These are phyloP conservation scores for Asterophora lycoperdoides DNA, from an alignment of 768 basidiomycete genomes.

Conservation along the genomic window DNA sequence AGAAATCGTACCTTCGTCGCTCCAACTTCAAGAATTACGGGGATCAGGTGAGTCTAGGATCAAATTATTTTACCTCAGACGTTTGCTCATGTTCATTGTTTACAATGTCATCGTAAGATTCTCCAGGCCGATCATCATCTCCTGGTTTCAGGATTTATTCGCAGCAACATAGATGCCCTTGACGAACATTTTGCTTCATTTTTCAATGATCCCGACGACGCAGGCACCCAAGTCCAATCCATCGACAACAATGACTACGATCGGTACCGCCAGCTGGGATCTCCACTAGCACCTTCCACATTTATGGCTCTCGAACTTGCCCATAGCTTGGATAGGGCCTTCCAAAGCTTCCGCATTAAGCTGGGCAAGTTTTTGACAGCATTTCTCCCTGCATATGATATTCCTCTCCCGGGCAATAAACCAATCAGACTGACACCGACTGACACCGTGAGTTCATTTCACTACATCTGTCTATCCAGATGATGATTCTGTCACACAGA, in stretches of 20 bases:
- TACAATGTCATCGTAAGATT: conserved; percentile 1
- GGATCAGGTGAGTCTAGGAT: conserved; percentile 23
- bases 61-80: no score
- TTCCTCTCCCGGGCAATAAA: no score
- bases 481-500: no score
- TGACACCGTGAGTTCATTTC: background rate
- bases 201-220: background rate
- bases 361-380: no score
- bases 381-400: no score
- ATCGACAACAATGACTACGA: background rate
- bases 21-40: conserved; percentile 33
- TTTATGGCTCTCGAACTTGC: background rate
- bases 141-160: conserved; percentile 1
- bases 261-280: background rate
- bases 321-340: background rate
- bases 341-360: background rate
- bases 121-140: conserved; percentile 2
- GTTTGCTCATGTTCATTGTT: no score
- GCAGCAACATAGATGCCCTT: conserved; percentile 2
- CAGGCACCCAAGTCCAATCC: no score
- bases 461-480: conserved; percentile 8
- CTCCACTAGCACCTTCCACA: background rate
- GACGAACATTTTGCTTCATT: background rate
- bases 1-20: conserved; percentile 21
- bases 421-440: background rate